These are phyloP conservation scores for Gossypium laxum DNA, from an alignment of 441 rosid species.

Conservation along the genomic window DNA sequence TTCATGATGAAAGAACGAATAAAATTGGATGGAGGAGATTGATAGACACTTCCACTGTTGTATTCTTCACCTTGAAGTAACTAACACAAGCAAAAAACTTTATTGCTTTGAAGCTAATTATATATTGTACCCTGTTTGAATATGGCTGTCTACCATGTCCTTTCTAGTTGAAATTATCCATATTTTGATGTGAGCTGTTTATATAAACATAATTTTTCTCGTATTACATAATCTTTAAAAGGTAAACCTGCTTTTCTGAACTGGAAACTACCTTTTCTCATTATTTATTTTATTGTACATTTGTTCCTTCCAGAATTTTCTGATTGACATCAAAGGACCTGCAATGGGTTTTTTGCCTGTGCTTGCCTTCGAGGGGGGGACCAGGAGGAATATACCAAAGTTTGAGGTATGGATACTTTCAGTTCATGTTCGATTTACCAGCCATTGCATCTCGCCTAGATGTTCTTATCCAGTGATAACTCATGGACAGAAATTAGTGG, in stretches of 20 bases:
- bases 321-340: constrained; percentile 80
- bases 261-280: constrained; percentile 9
- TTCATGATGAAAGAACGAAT: not conserved
- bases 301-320: constrained; percentile 44
- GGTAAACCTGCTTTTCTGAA: not conserved
- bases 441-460: not conserved
- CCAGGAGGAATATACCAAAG: constrained; percentile 72
- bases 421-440: not conserved
- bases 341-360: constrained; percentile 59
- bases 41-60: not conserved
- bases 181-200: not conserved
- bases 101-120: not conserved
- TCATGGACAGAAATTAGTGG: not conserved
- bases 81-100: not conserved
- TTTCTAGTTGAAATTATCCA: not conserved
- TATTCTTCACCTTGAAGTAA: not conserved
- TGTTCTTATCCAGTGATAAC: not conserved
- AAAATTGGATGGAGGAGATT: not conserved
- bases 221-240: not conserved
- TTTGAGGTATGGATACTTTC: constrained; percentile 40
- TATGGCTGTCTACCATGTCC: not conserved
- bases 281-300: not conserved
- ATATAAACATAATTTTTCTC: not conserved
- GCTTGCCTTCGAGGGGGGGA: constrained; percentile 89
- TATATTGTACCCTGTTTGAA: not conserved